Evolutionary conservation across 2,329 filamentous ascomycete genomes (phyloP), one percentile per base, ranked within the genome.

Genomic region (Talaromyces sp.): DNA sequence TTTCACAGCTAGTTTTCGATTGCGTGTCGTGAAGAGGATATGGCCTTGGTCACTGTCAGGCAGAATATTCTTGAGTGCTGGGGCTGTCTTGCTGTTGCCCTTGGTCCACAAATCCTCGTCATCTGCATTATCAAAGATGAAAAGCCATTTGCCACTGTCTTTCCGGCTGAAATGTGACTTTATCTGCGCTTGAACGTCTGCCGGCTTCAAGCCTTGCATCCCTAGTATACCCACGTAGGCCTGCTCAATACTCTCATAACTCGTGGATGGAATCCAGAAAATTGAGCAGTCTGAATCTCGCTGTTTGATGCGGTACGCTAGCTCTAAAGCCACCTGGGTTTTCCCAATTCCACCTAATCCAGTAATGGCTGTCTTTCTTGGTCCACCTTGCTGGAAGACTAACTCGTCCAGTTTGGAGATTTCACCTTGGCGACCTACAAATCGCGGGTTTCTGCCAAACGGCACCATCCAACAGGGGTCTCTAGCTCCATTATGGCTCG

Each of bases 21-120:
- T 64, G 17, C 67, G 63, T 12, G 66, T 67, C 1, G 69, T 73
- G 38, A 74, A 61, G 1, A 73, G 61, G 17, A 68, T 64, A 19
- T 48, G 53, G 8, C 58, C 65, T 43, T 69, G 61, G 14, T 67
- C 41, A 35, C 58, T 67, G n/a, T 57, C 51, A 21, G 68, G 67
- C 12, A 70, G 50, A 32, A 62, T 61, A 8, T 57, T 14, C 19
- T 60, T 54, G 2, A 67, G 51, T 10, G 58, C 24, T 10, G 59
- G 29, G 29, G 66, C 61, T 6, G 67, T 54, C 46, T 6, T 58
- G 8, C 7, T 54, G 46, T 6, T 58, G 8, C 7, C 9, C 17
- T 41, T 12, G 11, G 41, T 67, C 21, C 56, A 62, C 54, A 67
- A 54, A 26, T 67, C 63, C 12, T 57, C 54, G 54, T 68, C 64